phyloP scores from a whole-genome alignment of 176 grass and related monocot genomes.

The Pontederia crassipes region DNA sequence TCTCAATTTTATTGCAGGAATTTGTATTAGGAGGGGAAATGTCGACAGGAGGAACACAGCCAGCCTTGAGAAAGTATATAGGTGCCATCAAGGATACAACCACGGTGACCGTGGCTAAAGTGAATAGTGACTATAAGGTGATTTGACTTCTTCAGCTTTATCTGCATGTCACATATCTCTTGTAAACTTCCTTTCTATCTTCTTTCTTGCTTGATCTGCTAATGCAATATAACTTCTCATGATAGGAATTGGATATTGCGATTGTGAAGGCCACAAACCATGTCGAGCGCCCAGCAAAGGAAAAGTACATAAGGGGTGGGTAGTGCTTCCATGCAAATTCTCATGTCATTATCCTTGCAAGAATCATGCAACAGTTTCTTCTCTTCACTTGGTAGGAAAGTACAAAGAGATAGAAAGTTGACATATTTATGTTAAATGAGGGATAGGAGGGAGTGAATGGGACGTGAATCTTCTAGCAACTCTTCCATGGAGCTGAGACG shows the following conservation, averaged over 20 bases:
- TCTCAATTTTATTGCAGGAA: slow-evolving; percentile 6
- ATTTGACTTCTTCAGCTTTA: neutral
- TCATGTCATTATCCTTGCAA: too few species aligned
- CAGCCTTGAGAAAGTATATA: slow-evolving; percentile 74
- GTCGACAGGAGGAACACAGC: slow-evolving; percentile 65
- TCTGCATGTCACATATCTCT: neutral
- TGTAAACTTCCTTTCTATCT: slow-evolving; percentile 1
- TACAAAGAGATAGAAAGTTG: too few species aligned
- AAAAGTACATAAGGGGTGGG: slow-evolving; percentile 78
- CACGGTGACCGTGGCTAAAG: slow-evolving; percentile 84
- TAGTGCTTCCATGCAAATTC: too few species aligned
- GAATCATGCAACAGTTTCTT: too few species aligned
- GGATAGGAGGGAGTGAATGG: too few species aligned
- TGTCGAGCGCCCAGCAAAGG: slow-evolving; percentile 57
- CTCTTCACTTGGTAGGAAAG: too few species aligned
- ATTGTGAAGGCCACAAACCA: slow-evolving; percentile 97
- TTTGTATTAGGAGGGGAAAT: slow-evolving; percentile 35
- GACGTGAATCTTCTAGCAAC: too few species aligned
- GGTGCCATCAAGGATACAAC: slow-evolving; percentile 91
- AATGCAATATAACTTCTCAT: neutral
- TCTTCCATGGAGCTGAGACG: too few species aligned
- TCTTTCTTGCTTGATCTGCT: slow-evolving; percentile 15
- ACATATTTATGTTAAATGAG: too few species aligned
- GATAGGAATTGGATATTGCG: slow-evolving; percentile 75
- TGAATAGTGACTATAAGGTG: slow-evolving; percentile 98